These are phyloP conservation scores for Epichloe brachyelytri DNA, from an alignment of 2,329 filamentous ascomycete genomes.

Conservation along the genomic window DNA sequence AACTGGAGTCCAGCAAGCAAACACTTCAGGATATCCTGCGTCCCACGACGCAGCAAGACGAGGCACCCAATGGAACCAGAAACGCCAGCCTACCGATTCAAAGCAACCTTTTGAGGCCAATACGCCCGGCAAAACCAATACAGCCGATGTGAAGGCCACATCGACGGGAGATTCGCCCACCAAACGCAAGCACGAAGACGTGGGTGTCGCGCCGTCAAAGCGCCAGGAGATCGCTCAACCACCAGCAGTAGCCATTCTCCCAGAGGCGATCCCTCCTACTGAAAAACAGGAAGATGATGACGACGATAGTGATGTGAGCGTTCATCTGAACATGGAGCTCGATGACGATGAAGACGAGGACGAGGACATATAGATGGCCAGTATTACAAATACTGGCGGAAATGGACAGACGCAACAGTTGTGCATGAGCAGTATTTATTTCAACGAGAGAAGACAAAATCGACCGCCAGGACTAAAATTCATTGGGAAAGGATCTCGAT, in stretches of 20 bases:
- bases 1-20: neutral
- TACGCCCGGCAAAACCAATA: neutral
- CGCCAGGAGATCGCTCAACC: slow-evolving; percentile 25
- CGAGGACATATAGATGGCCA: slow-evolving; percentile 12
- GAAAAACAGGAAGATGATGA: slow-evolving; percentile 25
- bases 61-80: slow-evolving; percentile 10
- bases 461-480: too few relatives aligned
- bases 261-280: slow-evolving; percentile 11
- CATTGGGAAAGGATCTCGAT: neutral
- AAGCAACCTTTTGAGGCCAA: slow-evolving; percentile 23
- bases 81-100: slow-evolving; percentile 16
- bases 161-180: slow-evolving; percentile 17
- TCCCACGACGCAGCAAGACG: slow-evolving; percentile 8
- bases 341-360: slow-evolving; percentile 37
- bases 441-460: too few relatives aligned
- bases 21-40: slow-evolving; percentile 8
- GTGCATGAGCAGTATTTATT: too few relatives aligned
- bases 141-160: neutral
- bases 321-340: slow-evolving; percentile 47
- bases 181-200: slow-evolving; percentile 28
- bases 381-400: neutral
- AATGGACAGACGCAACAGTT: neutral
- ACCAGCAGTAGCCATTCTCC: slow-evolving; percentile 2
- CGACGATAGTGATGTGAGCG: slow-evolving; percentile 36
- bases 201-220: slow-evolving; percentile 24